phyloP scores from a whole-genome alignment of 306 rosid species.

The Pterocarpus santalinus region DNA sequence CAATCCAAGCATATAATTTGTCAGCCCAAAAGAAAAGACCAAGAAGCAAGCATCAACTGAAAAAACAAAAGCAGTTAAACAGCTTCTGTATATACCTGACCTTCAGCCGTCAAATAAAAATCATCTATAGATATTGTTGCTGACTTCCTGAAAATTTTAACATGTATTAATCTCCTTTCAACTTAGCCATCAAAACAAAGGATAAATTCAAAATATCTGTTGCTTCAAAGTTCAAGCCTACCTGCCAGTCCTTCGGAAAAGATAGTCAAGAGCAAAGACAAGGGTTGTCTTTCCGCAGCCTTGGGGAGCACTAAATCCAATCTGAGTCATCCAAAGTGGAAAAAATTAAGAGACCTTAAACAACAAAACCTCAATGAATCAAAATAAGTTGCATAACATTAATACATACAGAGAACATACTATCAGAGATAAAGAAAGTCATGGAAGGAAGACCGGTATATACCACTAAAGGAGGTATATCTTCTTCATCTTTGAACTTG shows the following conservation, averaged over 20 bases:
- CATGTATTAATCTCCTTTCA: slow-evolving; percentile 29
- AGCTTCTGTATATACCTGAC: slow-evolving; percentile 64
- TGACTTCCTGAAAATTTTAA: slow-evolving; percentile 74
- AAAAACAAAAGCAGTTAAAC: slow-evolving; percentile 14
- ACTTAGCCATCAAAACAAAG: slow-evolving; percentile 24
- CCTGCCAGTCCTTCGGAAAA: slow-evolving; percentile 73
- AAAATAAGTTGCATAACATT: not conserved
- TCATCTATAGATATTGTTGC: slow-evolving; percentile 92
- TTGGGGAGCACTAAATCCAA: slow-evolving; percentile 99
- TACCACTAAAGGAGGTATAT: slow-evolving; percentile 90
- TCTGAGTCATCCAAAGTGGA: slow-evolving; percentile 57
- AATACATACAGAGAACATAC: slow-evolving; percentile 11
- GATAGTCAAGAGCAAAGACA: slow-evolving; percentile 91
- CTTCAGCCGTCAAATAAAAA: slow-evolving; percentile 88
- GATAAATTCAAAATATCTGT: slow-evolving; percentile 30
- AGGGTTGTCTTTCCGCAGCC: slow-evolving; percentile 99
- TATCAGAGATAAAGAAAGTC: not conserved
- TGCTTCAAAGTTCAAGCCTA: slow-evolving; percentile 42
- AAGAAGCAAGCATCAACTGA: not conserved
- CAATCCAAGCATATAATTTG: slow-evolving; percentile 46
- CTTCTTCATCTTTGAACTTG: slow-evolving; percentile 71
- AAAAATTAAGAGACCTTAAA: not conserved
- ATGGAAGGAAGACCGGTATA: slow-evolving; percentile 11
- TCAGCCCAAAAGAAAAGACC: slow-evolving; percentile 42
- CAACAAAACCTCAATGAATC: slow-evolving; percentile 8